These are phyloP conservation scores for Scheffersomyces insectosa DNA, from an alignment of 1,139 yeast genomes.

Conservation along the genomic window DNA sequence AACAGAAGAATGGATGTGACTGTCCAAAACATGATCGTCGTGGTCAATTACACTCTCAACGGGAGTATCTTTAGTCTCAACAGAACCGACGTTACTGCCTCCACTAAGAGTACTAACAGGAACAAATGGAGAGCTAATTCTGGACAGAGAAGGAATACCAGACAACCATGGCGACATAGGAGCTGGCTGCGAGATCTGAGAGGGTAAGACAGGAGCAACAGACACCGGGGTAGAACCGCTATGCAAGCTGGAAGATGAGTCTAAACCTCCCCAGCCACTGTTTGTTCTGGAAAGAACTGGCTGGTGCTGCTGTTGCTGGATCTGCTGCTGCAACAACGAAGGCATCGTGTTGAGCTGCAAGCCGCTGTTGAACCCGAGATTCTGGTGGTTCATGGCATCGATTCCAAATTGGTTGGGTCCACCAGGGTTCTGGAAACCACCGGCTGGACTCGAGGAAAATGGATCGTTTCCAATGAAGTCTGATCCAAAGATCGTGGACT, in stretches of 20 bases:
- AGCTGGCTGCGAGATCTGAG: constrained; percentile 33
- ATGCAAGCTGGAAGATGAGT: constrained; percentile 20
- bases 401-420: constrained; percentile 24
- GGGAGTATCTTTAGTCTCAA: background rate
- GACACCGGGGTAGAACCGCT: constrained; percentile 33
- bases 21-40: constrained; percentile 33
- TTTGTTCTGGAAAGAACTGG: constrained; percentile 37
- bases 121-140: constrained; percentile 46
- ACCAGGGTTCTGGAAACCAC: constrained; percentile 8
- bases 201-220: constrained; percentile 21
- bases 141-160: constrained; percentile 33
- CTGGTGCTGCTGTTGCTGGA: constrained; percentile 22
- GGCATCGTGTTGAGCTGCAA: constrained; percentile 11
- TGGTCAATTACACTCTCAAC: constrained; percentile 6
- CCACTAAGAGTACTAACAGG: constrained; percentile 13
- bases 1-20: constrained; percentile 37
- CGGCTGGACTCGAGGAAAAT: constrained; percentile 15
- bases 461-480: constrained; percentile 30
- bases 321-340: constrained; percentile 8
- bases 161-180: constrained; percentile 48
- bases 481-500: constrained; percentile 25
- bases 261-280: constrained; percentile 43
- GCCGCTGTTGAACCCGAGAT: constrained; percentile 9
- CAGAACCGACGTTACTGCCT: background rate
- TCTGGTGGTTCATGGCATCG: constrained; percentile 22